Evolutionary conservation across 2,329 filamentous ascomycete species (phyloP), one percentile per base, ranked within the genome.

Genomic region (Tothia fuscella): DNA sequence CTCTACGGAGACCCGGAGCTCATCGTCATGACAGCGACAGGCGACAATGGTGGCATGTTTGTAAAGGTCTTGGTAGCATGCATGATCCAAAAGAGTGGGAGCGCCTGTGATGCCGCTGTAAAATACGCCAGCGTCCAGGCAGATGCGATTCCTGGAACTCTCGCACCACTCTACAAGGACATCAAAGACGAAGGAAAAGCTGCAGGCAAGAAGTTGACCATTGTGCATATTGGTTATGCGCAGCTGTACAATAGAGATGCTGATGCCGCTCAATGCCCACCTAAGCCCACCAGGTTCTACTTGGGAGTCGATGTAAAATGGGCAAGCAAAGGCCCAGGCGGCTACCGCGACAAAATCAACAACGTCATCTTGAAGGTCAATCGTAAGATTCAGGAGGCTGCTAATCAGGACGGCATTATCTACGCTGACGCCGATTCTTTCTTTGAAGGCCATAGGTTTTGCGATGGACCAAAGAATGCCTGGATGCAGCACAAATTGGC

Each of bases 401-500:
- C 37, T 9, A 17, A 29, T 2, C 17, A 39, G 12, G 12, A 39
- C 21, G 37, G 37, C 12, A 17, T 39, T 19, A 39, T 26, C 14
- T 39, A 25, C 19, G 26, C 30, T 19, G 37, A 39, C 7, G 37
- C 26, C 13, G 24, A 30, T 16, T 19, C 37, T 2, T 30, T 28
- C 17, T 39, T 39, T 12, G 37, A 28, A 13, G 37, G 37, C 14
- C 37, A 39, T 21, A n/a, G 37, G 24, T 29, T 39, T 7, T 39
- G 37, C 14, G 37, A 39, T 30, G 37, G 37, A 29, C 37, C 22
- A 17, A 17, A 39, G 26, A 26, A 14, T 28, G 21, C 13, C 13
- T 39, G 37, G 37, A 26, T 39, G 25, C 37, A 39, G 14, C 37
- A 39, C n/a, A 10, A 17, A 10, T 21, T 39, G 24, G 21, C 37